A percentile compares a stretch with the other conserved stretches of the same genome.
phyloP scores from a whole-genome alignment of 2,329 filamentous ascomycete species.

The Cordyceps farinosa region DNA sequence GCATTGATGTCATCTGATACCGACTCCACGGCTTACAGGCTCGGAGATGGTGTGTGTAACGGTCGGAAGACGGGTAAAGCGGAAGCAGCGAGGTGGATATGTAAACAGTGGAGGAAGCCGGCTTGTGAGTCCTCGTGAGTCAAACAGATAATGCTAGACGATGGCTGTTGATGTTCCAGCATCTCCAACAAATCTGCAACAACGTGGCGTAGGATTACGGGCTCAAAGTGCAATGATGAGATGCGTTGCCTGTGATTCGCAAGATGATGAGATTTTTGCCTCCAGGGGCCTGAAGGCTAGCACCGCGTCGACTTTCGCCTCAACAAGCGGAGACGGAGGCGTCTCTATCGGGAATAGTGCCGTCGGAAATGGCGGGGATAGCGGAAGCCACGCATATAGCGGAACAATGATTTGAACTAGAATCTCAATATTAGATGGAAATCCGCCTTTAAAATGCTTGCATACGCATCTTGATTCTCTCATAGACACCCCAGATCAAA shows the following conservation, averaged over 20 bases:
- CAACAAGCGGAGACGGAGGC: background rate
- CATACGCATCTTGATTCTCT: background rate
- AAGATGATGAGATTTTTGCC: background rate
- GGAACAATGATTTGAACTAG: background rate
- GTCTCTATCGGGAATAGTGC: conserved; percentile 14
- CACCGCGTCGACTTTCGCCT: background rate
- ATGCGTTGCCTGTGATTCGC: background rate
- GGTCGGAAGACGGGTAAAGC: conserved; percentile 12
- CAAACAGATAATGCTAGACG: background rate
- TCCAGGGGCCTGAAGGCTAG: background rate
- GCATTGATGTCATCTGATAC: conserved; percentile 6
- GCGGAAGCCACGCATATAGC: conserved; percentile 9
- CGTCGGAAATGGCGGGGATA: background rate
- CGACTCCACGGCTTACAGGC: background rate
- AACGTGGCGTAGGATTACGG: background rate
- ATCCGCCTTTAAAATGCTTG: background rate
- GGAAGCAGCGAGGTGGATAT: conserved; percentile 13
- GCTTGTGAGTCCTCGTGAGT: background rate
- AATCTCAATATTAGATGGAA: background rate
- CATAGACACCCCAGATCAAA: background rate
- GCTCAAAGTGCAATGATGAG: background rate
- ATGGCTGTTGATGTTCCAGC: background rate
- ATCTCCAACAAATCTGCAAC: no score
- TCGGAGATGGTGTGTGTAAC: background rate
- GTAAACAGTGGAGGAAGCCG: background rate